Evolutionary conservation across 2,329 filamentous ascomycete species (phyloP).

Genomic region (Neoascochyta sp.): DNA sequence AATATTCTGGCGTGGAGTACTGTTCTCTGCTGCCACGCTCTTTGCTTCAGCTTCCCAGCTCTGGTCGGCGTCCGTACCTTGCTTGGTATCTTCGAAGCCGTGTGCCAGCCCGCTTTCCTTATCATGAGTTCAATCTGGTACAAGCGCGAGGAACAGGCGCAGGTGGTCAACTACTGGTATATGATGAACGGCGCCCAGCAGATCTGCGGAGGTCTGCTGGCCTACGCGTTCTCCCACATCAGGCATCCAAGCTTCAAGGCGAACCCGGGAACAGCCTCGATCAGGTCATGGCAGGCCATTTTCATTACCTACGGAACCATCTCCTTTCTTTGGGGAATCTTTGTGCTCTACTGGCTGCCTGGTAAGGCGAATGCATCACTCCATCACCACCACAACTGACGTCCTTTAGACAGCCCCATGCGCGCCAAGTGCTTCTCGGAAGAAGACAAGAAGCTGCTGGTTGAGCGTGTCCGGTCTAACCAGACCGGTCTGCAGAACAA

Average conservation of each 20-base stretch:
- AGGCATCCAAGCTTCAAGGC: slow-evolving; percentile 12
- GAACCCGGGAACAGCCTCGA: slow-evolving; percentile 40
- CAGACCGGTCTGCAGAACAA: slow-evolving; percentile 48
- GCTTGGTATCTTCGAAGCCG: slow-evolving; percentile 68
- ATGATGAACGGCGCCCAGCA: slow-evolving; percentile 76
- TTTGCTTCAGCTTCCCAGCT: slow-evolving; percentile 57
- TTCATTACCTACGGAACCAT: slow-evolving; percentile 64
- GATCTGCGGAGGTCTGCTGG: slow-evolving; percentile 67
- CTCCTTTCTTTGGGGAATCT: slow-evolving; percentile 61
- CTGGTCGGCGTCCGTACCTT: slow-evolving; percentile 61
- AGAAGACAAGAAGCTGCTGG: slow-evolving; percentile 58
- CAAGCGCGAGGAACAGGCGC: slow-evolving; percentile 63
- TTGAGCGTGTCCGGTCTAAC: slow-evolving; percentile 46
- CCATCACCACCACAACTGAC: too few species aligned
- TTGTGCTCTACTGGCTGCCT: slow-evolving; percentile 44
- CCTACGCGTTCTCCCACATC: slow-evolving; percentile 45
- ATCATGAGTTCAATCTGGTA: slow-evolving; percentile 70
- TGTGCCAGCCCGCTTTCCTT: slow-evolving; percentile 65
- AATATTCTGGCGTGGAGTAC: slow-evolving; percentile 64
- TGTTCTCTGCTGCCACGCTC: slow-evolving; percentile 59
- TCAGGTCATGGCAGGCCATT: slow-evolving; percentile 65
- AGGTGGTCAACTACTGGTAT: slow-evolving; percentile 65
- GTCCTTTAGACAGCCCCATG: slow-evolving; percentile 67
- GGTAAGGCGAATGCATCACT: too few species aligned
- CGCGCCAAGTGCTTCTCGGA: slow-evolving; percentile 66